A percentile compares a stretch with the other conserved stretches of the same genome.
These are phyloP conservation scores for Emydomyces testavorans DNA, from an alignment of 2,329 filamentous ascomycete species.

Conservation along the genomic window DNA sequence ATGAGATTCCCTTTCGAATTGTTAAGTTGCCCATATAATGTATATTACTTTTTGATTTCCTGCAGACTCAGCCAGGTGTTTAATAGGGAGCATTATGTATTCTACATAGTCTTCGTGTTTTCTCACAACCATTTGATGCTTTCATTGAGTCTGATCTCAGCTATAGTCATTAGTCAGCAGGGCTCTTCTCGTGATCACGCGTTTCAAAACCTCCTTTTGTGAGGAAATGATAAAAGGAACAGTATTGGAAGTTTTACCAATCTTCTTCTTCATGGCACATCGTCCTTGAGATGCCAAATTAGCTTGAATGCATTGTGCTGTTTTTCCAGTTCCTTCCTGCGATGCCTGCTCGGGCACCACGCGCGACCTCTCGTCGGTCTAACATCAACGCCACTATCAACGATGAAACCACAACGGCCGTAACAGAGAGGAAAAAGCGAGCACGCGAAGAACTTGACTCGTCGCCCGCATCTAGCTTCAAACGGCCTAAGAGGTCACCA, in stretches of 20 bases:
- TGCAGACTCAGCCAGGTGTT: background rate
- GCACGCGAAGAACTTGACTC: background rate
- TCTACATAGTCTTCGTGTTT: background rate
- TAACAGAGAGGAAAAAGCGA: background rate
- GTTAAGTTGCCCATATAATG: background rate
- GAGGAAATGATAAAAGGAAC: too few species aligned
- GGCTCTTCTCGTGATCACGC: background rate
- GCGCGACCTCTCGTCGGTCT: conserved; percentile 6
- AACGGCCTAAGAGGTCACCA: background rate
- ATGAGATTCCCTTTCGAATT: background rate
- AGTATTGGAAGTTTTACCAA: too few species aligned
- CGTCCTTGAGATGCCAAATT: too few species aligned
- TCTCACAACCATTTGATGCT: background rate
- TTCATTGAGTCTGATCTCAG: background rate
- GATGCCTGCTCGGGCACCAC: conserved; percentile 7
- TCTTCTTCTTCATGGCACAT: too few species aligned
- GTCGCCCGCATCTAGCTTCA: background rate
- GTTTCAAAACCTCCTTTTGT: background rate
- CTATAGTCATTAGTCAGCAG: background rate
- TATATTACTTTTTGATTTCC: background rate
- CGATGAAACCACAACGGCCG: background rate
- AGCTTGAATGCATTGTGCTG: background rate
- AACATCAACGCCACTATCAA: background rate
- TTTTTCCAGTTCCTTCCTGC: background rate
- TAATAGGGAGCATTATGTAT: background rate